These are phyloP conservation scores for Oryza meridionalis DNA, from an alignment of 176 grass and related monocot species.

Conservation along the genomic window DNA sequence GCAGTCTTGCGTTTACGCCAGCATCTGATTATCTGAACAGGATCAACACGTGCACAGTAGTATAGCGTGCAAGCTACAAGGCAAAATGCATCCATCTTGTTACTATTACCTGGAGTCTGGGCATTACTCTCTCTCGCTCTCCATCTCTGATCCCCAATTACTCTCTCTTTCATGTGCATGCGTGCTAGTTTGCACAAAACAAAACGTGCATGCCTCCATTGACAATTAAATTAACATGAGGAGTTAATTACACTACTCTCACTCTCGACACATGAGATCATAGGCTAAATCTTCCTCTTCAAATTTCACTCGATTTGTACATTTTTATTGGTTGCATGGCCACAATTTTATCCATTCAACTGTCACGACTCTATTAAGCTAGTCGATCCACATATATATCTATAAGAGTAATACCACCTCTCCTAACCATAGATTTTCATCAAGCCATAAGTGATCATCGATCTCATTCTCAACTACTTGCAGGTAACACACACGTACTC, in stretches of 20 bases:
- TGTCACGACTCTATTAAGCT: not conserved
- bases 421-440: not conserved
- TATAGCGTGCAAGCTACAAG: not conserved
- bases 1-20: not conserved
- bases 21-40: not conserved
- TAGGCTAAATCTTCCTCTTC: not conserved
- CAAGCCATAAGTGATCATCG: constrained; percentile 1
- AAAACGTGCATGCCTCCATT: not conserved
- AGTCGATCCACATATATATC: not conserved
- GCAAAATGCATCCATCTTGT: too few relatives aligned
- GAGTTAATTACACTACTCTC: not conserved
- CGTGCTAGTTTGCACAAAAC: not conserved
- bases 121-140: not conserved
- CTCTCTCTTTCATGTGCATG: not conserved
- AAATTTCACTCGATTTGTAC: not conserved
- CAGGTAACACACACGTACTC: not conserved
- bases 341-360: not conserved
- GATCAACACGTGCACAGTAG: constrained; percentile 7
- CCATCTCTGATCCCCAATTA: not conserved
- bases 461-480: not conserved
- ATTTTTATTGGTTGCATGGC: not conserved
- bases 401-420: constrained; percentile 33
- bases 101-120: not conserved
- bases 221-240: not conserved
- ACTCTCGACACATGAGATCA: not conserved